Conservation (phyloP, 345 rosid species). For the Acer yangbiense region DNA sequence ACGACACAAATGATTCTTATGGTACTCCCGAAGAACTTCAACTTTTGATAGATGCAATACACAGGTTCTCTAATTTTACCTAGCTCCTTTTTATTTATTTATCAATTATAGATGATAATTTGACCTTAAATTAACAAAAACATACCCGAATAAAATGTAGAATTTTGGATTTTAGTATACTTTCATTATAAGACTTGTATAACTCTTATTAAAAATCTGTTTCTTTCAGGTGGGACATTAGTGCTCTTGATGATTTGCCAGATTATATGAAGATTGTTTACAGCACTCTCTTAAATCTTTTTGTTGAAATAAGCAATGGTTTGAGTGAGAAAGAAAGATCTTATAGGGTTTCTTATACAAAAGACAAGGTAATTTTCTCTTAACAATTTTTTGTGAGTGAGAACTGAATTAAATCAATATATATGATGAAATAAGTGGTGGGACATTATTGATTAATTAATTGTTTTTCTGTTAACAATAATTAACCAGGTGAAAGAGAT, state of each 20-base stretch:
- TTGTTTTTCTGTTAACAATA: neutral
- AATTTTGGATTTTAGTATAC: too few species aligned
- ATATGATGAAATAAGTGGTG: neutral
- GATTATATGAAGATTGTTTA: conserved; percentile 2
- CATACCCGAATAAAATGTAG: too few species aligned
- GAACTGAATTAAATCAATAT: too few species aligned
- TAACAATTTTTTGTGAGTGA: too few species aligned
- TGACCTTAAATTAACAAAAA: too few species aligned
- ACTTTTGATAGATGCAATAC: neutral
- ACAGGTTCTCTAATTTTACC: neutral
- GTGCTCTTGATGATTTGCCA: conserved; percentile 5
- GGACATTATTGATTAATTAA: neutral
- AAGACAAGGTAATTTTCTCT: neutral
- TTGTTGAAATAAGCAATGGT: neutral
- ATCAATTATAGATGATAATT: too few species aligned
- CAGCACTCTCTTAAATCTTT: neutral
- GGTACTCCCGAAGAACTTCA: neutral
- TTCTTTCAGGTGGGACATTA: conserved; percentile 10
- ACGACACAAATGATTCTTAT: neutral
- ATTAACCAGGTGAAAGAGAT: neutral
- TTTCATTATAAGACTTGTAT: neutral
- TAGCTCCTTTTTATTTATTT: fast-evolving
- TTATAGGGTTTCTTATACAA: neutral
- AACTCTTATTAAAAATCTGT: too few species aligned
- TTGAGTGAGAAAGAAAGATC: neutral